Conservation (phyloP, 1,139 yeast species). For the Magnusiomyces paraingens region DNA sequence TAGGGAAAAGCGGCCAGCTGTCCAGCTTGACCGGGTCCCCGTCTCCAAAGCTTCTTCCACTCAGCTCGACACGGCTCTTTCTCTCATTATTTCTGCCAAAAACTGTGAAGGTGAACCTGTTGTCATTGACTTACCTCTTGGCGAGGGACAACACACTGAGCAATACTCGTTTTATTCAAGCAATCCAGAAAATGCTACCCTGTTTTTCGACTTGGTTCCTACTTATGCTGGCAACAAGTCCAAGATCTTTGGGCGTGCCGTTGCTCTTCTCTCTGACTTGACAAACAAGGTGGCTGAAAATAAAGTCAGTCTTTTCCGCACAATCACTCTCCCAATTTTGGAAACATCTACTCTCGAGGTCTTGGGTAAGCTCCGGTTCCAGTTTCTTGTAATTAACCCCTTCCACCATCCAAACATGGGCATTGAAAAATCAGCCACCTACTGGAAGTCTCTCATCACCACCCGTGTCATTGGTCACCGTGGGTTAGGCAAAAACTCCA, state of each 20-base stretch:
- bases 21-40: constrained; percentile 68
- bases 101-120: constrained; percentile 53
- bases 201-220: constrained; percentile 88
- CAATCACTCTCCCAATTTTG: constrained; percentile 69
- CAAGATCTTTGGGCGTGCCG: constrained; percentile 75
- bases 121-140: constrained; percentile 75
- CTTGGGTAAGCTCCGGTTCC: constrained; percentile 72
- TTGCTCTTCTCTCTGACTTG: constrained; percentile 60
- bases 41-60: constrained; percentile 70
- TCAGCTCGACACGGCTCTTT: constrained; percentile 81
- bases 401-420: constrained; percentile 68
- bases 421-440: constrained; percentile 66
- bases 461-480: constrained; percentile 95
- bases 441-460: constrained; percentile 86
- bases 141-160: constrained; percentile 71
- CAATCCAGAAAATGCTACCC: constrained; percentile 45
- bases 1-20: constrained; percentile 53
- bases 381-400: constrained; percentile 63
- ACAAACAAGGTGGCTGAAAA: constrained; percentile 66
- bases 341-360: constrained; percentile 67
- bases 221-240: constrained; percentile 59
- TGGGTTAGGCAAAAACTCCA: constrained; percentile 82
- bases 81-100: constrained; percentile 58
- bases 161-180: constrained; percentile 71
- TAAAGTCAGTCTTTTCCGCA: constrained; percentile 55